Conservation (phyloP, 2,329 filamentous ascomycete genomes). For the Fusarium transvaalense region DNA sequence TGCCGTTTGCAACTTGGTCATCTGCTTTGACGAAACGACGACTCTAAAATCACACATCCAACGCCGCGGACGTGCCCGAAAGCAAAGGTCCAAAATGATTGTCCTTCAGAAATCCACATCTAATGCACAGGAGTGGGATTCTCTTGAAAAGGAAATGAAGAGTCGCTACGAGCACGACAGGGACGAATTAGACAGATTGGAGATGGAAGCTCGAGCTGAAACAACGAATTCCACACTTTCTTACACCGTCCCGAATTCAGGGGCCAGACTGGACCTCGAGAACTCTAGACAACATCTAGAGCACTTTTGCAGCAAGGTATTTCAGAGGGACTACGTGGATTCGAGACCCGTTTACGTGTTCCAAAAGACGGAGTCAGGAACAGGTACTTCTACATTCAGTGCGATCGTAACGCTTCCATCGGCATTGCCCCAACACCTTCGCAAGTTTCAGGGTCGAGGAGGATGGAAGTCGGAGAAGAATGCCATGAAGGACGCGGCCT, state of each 20-base stretch:
- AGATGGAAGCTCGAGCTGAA: slow-evolving; percentile 61
- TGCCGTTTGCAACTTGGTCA: slow-evolving; percentile 71
- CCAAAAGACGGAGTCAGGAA: slow-evolving; percentile 47
- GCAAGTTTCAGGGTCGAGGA: slow-evolving; percentile 41
- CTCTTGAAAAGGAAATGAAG: slow-evolving; percentile 80
- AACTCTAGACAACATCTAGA: slow-evolving; percentile 81
- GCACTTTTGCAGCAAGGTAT: slow-evolving; percentile 80
- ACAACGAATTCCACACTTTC: slow-evolving; percentile 35
- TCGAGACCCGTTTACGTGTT: slow-evolving; percentile 76
- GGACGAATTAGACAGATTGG: slow-evolving; percentile 61
- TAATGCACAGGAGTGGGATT: slow-evolving; percentile 67
- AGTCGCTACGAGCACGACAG: slow-evolving; percentile 74
- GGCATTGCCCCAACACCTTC: slow-evolving; percentile 67
- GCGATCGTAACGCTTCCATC: slow-evolving; percentile 79
- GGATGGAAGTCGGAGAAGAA: slow-evolving; percentile 78
- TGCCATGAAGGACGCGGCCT: slow-evolving; percentile 84
- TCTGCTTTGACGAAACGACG: slow-evolving; percentile 65
- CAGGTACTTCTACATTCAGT: slow-evolving; percentile 52
- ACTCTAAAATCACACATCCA: slow-evolving; percentile 71
- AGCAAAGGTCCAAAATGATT: slow-evolving; percentile 63
- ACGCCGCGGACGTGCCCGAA: slow-evolving; percentile 65
- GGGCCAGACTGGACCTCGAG: slow-evolving; percentile 77
- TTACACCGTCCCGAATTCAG: slow-evolving; percentile 58
- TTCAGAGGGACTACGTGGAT: slow-evolving; percentile 71
- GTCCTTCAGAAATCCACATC: slow-evolving; percentile 53